Percentiles rank a stretch among this genome's conserved stretches.
phyloP scores from a whole-genome alignment of 176 grass and related monocot species.

The Chloris gayana region DNA sequence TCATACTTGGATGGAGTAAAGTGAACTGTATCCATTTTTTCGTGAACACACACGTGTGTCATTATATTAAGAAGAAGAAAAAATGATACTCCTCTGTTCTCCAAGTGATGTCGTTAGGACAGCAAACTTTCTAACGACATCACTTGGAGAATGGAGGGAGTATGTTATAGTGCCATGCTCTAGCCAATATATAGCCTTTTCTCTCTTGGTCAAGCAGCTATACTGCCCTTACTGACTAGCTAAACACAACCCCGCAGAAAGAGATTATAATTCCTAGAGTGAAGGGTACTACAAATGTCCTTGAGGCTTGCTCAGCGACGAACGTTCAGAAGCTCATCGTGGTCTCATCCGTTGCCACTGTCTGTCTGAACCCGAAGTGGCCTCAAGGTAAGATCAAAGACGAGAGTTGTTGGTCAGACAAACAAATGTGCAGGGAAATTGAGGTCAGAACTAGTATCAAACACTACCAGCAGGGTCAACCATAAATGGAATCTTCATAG shows the following conservation, averaged over 20 bases:
- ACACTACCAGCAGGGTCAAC: background rate
- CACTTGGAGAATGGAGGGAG: too few species aligned
- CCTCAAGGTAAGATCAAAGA: conserved; percentile 35
- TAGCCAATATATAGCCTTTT: too few species aligned
- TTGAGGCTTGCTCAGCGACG: conserved; percentile 29
- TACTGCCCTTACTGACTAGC: background rate
- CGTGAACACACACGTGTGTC: too few species aligned
- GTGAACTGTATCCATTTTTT: too few species aligned
- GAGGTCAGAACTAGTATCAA: conserved; percentile 23
- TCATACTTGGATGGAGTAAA: too few species aligned
- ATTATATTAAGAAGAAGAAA: too few species aligned
- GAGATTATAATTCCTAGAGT: conserved; percentile 47
- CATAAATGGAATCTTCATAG: too few species aligned
- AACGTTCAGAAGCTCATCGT: conserved; percentile 29
- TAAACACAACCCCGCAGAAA: conserved; percentile 12
- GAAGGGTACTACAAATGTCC: conserved; percentile 34
- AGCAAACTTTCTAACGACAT: too few species aligned
- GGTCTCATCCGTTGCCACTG: conserved; percentile 31
- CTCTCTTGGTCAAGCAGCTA: background rate
- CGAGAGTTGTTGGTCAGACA: conserved; percentile 53
- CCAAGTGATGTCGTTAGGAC: too few species aligned
- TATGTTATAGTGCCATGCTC: too few species aligned
- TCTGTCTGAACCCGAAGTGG: conserved; percentile 28
- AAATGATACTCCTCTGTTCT: too few species aligned
- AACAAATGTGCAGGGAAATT: conserved; percentile 17